Evolutionary conservation across 768 basidiomycete genomes (phyloP).

Genomic region (Mycena floridula): DNA sequence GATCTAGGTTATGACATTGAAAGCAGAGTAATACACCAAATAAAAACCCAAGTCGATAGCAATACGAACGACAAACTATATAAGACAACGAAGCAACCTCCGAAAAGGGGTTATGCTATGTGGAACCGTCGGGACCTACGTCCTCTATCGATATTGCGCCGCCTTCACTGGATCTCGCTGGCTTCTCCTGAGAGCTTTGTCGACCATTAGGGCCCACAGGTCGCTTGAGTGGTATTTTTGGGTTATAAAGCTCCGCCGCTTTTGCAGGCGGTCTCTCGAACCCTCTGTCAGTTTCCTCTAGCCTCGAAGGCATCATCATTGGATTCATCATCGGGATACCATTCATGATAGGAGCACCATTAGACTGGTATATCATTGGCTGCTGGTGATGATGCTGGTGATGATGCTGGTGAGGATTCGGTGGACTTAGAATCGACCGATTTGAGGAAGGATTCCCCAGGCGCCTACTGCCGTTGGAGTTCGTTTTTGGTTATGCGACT

Average conservation of each 20-base stretch:
- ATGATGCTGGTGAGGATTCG: constrained; percentile 17
- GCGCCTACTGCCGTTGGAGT: constrained; percentile 54
- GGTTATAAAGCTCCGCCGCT: constrained; percentile 31
- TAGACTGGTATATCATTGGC: constrained; percentile 10
- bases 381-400: constrained; percentile 32
- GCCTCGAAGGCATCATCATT: constrained; percentile 18
- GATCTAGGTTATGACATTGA: no score
- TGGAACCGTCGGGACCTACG: no score
- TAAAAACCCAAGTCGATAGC: no score
- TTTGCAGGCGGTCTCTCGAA: constrained; percentile 46
- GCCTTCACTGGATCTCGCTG: no score
- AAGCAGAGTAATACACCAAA: no score
- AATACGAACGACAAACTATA: no score
- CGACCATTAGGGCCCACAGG: background rate
- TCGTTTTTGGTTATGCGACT: constrained; percentile 41
- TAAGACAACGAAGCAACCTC: no score
- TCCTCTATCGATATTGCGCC: no score
- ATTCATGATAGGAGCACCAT: background rate
- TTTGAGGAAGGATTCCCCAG: constrained; percentile 56
- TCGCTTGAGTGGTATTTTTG: constrained; percentile 16
- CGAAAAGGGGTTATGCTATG: no score
- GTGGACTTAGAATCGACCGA: constrained; percentile 44
- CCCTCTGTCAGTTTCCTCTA: constrained; percentile 40
- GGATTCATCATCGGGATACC: constrained; percentile 5
- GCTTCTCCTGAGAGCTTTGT: background rate